Base-by-base conservation (phyloP, 2,329 filamentous ascomycete genomes). In the Colletotrichum limetticola region DNA sequence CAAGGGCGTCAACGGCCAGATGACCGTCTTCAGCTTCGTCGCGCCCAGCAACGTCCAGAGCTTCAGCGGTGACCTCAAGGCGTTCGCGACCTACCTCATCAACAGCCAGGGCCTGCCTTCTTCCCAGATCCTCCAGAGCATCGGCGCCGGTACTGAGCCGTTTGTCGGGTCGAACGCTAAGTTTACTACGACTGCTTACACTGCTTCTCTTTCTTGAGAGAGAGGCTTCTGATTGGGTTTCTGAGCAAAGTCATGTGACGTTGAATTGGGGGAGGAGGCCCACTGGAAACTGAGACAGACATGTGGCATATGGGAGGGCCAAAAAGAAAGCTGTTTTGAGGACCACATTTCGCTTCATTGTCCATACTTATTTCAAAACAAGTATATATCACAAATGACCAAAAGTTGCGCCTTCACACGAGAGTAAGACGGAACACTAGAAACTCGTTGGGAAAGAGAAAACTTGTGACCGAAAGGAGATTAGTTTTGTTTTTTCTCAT, bases 21-120 rank as follows among this genome's bases (percentile, higher is more conserved):
- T 86, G 80, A 88, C 85, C 4, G 91, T 93, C 12, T 92, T 87
- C 82, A 90, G 87, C 76, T 93, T 84, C 69, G 80, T 84, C 59
- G 81, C 80, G 2, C 59, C 76, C 19, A 84, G 80, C 59, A 79
- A 86, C 46, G 81, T 87, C n/a, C 85, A 82, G 26, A 85, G 75
- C 79, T 93, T 90, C 81, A 84, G 82, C 53, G 90, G 86, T 35
- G 89, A 93, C 78, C 77, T 92, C 75, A 85, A 84, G 76, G 81
- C 84, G 7, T 93, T 93, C 81, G 82, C 90, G 74, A 84, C 82
- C 8, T 91, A 92, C 78, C 82, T 93, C 28, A 83, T 83, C 28
- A 74, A 76, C 32, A 85, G 82, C 76, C 82, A 91, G 76, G 85
- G 85, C 1, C 83, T 88, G 71, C 79, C 85, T 2, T 79, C 81